Percentiles rank a stretch among this genome's conserved stretches.
Conservation (phyloP, 2,329 filamentous ascomycete genomes). For the Phialocephala sp. region DNA sequence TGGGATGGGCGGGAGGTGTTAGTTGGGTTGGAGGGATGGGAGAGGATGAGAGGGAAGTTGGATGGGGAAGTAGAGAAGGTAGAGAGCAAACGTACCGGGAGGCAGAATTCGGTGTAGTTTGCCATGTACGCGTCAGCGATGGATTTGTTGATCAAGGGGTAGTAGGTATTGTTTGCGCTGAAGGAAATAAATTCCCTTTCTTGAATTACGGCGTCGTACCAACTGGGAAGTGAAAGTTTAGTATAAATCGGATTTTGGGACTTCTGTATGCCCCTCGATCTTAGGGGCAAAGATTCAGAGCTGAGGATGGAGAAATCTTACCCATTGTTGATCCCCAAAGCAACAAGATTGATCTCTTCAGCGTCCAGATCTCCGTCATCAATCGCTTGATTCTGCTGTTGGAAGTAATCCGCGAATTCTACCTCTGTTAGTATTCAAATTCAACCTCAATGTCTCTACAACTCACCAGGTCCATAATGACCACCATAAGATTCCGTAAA, state of each 20-base stretch:
- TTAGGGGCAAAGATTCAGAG: too few species aligned
- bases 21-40: too few species aligned
- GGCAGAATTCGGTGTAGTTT: neutral
- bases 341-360: conserved; percentile 43
- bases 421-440: neutral
- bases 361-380: conserved; percentile 46
- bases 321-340: conserved; percentile 45
- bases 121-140: neutral
- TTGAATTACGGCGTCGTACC: conserved; percentile 4
- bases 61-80: too few species aligned
- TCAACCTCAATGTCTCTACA: neutral
- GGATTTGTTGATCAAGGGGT: neutral
- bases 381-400: conserved; percentile 61
- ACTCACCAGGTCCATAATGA: conserved; percentile 56
- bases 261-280: too few species aligned
- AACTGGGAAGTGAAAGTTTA: neutral
- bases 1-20: too few species aligned
- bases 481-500: conserved; percentile 61
- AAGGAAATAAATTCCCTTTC: conserved; percentile 5
- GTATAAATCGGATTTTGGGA: too few species aligned
- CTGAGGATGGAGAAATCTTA: conserved; percentile 25
- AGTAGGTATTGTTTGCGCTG: neutral
- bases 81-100: neutral
- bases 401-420: conserved; percentile 49
- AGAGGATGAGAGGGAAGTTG: too few species aligned